A percentile compares a stretch with the other conserved stretches of the same genome.
Evolutionary conservation across 805 yeast species (phyloP).

Genomic region (Candida caryicola): DNA sequence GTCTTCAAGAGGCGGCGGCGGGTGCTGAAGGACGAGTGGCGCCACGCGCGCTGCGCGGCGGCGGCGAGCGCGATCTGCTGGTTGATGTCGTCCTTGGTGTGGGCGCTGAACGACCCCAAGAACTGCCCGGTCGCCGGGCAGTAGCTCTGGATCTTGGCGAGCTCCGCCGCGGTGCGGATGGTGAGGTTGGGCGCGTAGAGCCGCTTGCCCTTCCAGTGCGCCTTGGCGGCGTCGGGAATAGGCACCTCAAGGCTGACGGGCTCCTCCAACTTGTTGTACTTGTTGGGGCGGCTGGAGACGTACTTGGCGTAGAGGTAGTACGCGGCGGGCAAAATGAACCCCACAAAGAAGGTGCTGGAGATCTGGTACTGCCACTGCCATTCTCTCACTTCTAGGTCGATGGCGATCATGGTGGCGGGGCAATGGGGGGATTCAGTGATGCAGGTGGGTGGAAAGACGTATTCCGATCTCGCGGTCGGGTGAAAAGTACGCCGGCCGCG

Average conservation of each 20-base stretch:
- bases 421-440: background rate
- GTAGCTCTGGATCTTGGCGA: conserved; percentile 70
- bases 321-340: conserved; percentile 35
- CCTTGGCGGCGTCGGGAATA: conserved; percentile 73
- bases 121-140: conserved; percentile 97
- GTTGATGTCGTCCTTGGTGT: conserved; percentile 71
- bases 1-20: conserved; percentile 72
- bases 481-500: too few species aligned
- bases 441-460: too few species aligned
- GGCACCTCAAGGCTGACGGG: conserved; percentile 50
- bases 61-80: conserved; percentile 50
- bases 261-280: conserved; percentile 42
- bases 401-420: conserved; percentile 33
- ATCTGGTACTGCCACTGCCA: conserved; percentile 46
- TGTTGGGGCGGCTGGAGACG: conserved; percentile 36
- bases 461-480: too few species aligned
- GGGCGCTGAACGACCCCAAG: conserved; percentile 68
- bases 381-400: conserved; percentile 38
- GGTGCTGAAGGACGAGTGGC: conserved; percentile 53
- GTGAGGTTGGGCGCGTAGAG: conserved; percentile 56
- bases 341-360: conserved; percentile 41
- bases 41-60: conserved; percentile 53
- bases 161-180: conserved; percentile 58
- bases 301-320: conserved; percentile 36
- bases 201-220: conserved; percentile 90